These are phyloP conservation scores for Cyberlindnera sargentensis DNA, from an alignment of 805 yeast genomes.

Conservation along the genomic window DNA sequence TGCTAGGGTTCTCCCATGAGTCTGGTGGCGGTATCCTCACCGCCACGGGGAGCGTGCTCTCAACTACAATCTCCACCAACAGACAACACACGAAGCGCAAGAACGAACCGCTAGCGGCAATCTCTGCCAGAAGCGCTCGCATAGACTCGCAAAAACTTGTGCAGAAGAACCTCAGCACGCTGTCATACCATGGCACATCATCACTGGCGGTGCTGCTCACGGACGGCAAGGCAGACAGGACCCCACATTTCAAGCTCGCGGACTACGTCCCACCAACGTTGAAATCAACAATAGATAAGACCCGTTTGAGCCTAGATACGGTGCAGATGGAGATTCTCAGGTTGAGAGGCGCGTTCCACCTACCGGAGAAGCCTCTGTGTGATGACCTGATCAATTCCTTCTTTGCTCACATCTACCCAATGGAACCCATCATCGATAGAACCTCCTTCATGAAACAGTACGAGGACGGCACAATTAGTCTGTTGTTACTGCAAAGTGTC, in stretches of 20 bases:
- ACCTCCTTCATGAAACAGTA: slow-evolving; percentile 53
- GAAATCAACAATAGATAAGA: slow-evolving; percentile 21
- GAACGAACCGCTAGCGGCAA: slow-evolving; percentile 28
- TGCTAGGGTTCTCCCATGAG: no score
- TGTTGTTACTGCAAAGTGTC: slow-evolving; percentile 60
- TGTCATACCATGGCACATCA: slow-evolving; percentile 48
- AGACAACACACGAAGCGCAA: slow-evolving; percentile 21
- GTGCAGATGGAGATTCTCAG: slow-evolving; percentile 61
- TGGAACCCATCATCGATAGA: slow-evolving; percentile 61
- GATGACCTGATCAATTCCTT: slow-evolving; percentile 54
- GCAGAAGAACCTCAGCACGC: slow-evolving; percentile 14
- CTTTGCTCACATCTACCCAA: slow-evolving; percentile 60
- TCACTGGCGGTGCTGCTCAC: slow-evolving; percentile 32
- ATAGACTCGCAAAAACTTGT: slow-evolving; percentile 21
- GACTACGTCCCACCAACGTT: slow-evolving; percentile 21
- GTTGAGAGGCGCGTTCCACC: slow-evolving; percentile 59
- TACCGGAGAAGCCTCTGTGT: slow-evolving; percentile 55
- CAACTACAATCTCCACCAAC: slow-evolving; percentile 19
- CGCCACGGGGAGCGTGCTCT: background rate
- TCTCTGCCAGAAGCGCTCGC: slow-evolving; percentile 25
- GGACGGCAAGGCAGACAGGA: slow-evolving; percentile 3
- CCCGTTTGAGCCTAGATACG: slow-evolving; percentile 33
- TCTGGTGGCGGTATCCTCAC: background rate
- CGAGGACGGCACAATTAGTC: slow-evolving; percentile 49
- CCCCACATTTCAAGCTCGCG: slow-evolving; percentile 13